A percentile compares a stretch with the other conserved stretches of the same genome.
phyloP scores from a whole-genome alignment of 2,329 filamentous ascomycete species.

The Biscogniauxia mediterranea region DNA sequence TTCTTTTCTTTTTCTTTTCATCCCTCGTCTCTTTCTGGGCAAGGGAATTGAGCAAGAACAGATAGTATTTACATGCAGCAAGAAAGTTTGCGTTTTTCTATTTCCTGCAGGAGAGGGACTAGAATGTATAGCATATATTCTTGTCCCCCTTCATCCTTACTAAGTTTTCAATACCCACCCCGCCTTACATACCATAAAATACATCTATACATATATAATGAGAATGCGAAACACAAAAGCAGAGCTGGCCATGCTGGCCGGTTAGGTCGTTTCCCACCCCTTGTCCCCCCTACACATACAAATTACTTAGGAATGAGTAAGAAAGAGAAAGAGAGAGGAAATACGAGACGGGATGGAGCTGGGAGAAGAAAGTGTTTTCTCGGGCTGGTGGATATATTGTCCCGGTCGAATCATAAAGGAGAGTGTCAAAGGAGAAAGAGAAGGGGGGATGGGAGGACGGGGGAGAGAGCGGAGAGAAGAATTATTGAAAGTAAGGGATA shows the following conservation, averaged over 20 bases:
- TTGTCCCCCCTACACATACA: neutral
- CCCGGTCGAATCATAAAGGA: neutral
- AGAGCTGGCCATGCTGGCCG: neutral
- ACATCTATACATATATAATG: neutral
- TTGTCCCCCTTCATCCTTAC: neutral
- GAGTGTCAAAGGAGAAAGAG: neutral
- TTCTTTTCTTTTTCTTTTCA: neutral
- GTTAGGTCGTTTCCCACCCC: neutral
- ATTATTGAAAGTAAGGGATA: neutral
- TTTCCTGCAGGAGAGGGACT: neutral
- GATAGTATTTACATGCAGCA: neutral
- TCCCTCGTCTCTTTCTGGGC: neutral
- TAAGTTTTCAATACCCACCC: neutral
- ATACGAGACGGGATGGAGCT: neutral
- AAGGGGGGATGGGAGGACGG: constrained; percentile 3
- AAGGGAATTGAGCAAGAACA: neutral
- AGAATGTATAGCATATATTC: neutral
- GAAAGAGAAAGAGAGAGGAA: neutral
- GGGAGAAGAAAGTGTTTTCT: neutral
- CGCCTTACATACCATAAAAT: neutral
- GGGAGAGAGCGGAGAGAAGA: constrained; percentile 38
- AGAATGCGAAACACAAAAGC: neutral
- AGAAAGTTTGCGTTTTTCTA: neutral
- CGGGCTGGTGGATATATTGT: neutral
- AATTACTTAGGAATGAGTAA: neutral